Base-by-base conservation (phyloP, 768 basidiomycete genomes). In the Tephrocybe sp. region DNA sequence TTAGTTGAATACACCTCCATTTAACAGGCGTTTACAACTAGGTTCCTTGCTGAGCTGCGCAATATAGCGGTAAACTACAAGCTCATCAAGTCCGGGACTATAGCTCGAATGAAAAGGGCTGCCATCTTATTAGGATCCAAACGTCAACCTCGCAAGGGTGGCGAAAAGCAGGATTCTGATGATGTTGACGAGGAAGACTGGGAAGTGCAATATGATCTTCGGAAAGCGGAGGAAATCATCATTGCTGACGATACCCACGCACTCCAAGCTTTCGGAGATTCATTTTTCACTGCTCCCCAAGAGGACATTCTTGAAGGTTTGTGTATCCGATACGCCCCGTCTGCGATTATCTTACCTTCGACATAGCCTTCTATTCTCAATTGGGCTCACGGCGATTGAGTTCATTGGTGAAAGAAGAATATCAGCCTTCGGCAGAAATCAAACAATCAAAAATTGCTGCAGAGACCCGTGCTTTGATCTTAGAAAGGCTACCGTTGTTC, bases 401-500 rank as follows among this genome's bases (percentile, higher is more conserved):
- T 52, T 71, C 73, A 11, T 71, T 93, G 14, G 81, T 98, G 36
- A 80, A 79, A 54, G 92, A 95, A 60, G 86, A 90, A 26, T 89
- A 91, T 60, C 78, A 81, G 45, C 75, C 82, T 0, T 71, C 77
- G 3, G 66, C 66, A 11, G 85, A 89, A 62, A 64, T 84, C 17
- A 68, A 64, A 34, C 66, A 74, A 34, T 73, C 78, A 0, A 78
- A 74, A 55, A 65, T 68, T 21, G 79, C 84, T 2, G 57, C 62
- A 1, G 81, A 86, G 9, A 77, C 76, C 9, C 81, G 83, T 2
- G 59, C 73, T 2, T 73, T 92, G 32, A 83, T 94, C 11, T 69
- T 96, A 23, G 90, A 98, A 68, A 75, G 95, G 26, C 71, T 97
- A 17, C 91, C 95, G 0, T 72, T 99, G 25, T 98, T 98, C 72